Conservation (phyloP, 805 yeast genomes). For the Candida morakotiae region DNA sequence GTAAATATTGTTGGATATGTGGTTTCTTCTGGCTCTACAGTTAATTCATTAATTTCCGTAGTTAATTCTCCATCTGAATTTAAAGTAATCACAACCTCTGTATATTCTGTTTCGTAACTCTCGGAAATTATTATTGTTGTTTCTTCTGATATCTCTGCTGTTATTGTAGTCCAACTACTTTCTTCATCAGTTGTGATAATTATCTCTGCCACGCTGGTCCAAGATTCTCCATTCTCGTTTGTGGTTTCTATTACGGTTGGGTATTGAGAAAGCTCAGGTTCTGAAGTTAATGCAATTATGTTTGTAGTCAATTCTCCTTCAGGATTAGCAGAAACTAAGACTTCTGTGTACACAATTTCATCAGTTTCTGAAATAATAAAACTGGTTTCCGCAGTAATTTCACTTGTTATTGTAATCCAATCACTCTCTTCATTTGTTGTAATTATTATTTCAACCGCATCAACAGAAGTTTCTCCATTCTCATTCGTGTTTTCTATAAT, state of each 20-base stretch:
- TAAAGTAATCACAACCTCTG: not conserved
- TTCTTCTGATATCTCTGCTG: not conserved
- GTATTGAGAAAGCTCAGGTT: too few species aligned
- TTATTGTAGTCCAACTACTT: slow-evolving; percentile 5
- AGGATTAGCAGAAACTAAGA: not conserved
- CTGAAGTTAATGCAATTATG: slow-evolving; percentile 5
- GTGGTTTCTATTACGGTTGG: slow-evolving; percentile 9
- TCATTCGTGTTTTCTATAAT: not conserved
- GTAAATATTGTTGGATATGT: not conserved
- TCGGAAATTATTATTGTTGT: not conserved
- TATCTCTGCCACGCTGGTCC: slow-evolving; percentile 8
- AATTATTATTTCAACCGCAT: slow-evolving; percentile 11
- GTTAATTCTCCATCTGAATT: not conserved
- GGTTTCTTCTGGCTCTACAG: not conserved
- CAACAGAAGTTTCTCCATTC: slow-evolving; percentile 4
- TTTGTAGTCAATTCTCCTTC: slow-evolving; percentile 9
- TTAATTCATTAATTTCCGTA: not conserved
- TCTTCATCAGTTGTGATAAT: slow-evolving; percentile 11
- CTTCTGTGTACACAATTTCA: not conserved
- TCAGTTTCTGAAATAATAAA: not conserved
- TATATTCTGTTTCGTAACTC: not conserved
- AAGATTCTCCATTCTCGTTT: slow-evolving; percentile 6
- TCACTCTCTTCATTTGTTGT: slow-evolving; percentile 11
- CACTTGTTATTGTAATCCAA: not conserved
- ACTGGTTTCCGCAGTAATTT: not conserved